phyloP scores from a whole-genome alignment of 2,329 filamentous ascomycete genomes.

The Ophiostoma sp. region DNA sequence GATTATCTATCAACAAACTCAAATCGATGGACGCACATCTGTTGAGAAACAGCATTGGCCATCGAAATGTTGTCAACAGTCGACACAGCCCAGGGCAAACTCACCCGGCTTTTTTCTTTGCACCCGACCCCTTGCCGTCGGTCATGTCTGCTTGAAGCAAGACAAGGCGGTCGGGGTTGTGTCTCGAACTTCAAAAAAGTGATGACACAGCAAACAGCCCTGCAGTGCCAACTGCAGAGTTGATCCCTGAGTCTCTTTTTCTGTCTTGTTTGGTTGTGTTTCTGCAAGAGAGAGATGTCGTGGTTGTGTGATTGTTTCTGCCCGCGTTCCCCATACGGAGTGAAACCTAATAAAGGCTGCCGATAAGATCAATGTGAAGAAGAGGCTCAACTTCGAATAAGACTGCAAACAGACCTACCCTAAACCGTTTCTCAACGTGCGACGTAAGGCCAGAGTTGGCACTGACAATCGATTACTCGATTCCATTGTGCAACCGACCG shows the following conservation, averaged over 20 bases:
- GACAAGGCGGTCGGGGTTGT: neutral
- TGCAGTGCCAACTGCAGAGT: neutral
- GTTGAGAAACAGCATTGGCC: neutral
- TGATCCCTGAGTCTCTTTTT: neutral
- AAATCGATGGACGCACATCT: neutral
- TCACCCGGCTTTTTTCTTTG: neutral
- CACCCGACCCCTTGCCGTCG: neutral
- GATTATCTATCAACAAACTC: no score
- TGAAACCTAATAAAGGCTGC: neutral
- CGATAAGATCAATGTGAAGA: neutral
- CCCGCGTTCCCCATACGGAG: neutral
- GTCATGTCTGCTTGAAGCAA: neutral
- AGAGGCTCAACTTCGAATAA: neutral
- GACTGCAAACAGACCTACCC: neutral
- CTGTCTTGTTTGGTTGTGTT: no score
- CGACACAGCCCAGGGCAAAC: neutral
- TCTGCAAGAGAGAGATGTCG: neutral
- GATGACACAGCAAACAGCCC: neutral
- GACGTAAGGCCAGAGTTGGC: conserved; percentile 1
- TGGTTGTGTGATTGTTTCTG: neutral
- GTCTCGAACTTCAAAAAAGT: neutral
- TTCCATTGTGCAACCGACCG: conserved; percentile 24
- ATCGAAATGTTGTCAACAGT: neutral
- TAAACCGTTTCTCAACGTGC: neutral
- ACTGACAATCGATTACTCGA: conserved; percentile 23